Percentiles rank a stretch among this genome's conserved stretches.
Evolutionary conservation across 805 yeast species (phyloP).

Genomic region (Myxozyma mucilagina): DNA sequence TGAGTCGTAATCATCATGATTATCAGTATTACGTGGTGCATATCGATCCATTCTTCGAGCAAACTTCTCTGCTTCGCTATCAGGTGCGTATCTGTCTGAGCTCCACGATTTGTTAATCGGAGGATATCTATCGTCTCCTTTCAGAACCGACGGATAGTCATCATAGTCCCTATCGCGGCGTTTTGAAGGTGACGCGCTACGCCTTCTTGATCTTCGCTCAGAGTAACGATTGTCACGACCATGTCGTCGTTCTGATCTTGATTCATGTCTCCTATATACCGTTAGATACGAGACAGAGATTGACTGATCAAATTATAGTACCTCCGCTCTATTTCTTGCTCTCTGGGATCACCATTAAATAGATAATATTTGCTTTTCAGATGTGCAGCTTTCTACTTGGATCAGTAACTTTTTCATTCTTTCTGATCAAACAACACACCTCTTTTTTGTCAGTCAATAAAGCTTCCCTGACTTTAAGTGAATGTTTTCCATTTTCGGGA

Average conservation of each 20-base stretch:
- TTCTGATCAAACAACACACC: conserved; percentile 6
- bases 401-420: not conserved
- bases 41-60: conserved; percentile 10
- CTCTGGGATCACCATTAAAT: conserved; percentile 64
- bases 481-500: conserved; percentile 34
- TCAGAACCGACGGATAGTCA: conserved; percentile 11
- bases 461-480: conserved; percentile 19
- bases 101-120: conserved; percentile 11
- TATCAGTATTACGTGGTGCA: conserved; percentile 7
- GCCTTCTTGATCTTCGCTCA: conserved; percentile 10
- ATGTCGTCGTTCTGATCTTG: not conserved
- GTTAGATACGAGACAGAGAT: not conserved
- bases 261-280: not conserved
- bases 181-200: conserved; percentile 16
- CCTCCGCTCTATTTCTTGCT: conserved; percentile 17
- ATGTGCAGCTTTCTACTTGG: conserved; percentile 48
- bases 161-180: not conserved
- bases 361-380: conserved; percentile 60
- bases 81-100: conserved; percentile 12
- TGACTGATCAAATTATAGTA: not conserved
- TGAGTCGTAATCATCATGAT: conserved; percentile 3
- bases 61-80: not conserved
- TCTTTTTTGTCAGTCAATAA: conserved; percentile 22
- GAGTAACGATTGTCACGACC: conserved; percentile 2
- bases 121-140: not conserved